phyloP scores from a whole-genome alignment of 257 asterid species.

The Plantago major region DNA sequence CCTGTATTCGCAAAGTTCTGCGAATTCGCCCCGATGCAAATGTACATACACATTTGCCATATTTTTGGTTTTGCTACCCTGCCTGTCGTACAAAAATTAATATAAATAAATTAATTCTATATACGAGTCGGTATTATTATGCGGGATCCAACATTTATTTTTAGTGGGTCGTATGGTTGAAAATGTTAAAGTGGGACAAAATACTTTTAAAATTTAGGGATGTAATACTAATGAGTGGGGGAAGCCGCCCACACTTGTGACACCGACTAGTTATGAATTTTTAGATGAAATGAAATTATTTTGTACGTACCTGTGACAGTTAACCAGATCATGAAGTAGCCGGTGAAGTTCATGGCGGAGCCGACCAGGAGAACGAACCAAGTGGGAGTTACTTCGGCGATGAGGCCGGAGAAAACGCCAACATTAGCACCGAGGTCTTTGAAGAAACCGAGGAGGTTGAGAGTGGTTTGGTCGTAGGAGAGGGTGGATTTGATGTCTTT shows the following conservation, averaged over 20 bases:
- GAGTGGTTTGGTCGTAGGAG: conserved; percentile 80
- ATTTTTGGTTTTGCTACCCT: conserved; percentile 46
- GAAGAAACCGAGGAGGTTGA: conserved; percentile 72
- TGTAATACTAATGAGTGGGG: too few relatives aligned
- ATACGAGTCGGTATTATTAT: too few relatives aligned
- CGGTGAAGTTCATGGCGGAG: conserved; percentile 66
- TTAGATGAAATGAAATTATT: too few relatives aligned
- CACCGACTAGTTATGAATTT: too few relatives aligned
- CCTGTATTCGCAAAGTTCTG: too few relatives aligned
- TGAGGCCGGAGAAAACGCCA: conserved; percentile 71
- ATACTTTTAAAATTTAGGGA: too few relatives aligned
- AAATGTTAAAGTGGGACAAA: too few relatives aligned
- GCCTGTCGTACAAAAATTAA: conserved; percentile 12
- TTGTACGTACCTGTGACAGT: too few relatives aligned
- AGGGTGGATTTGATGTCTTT: conserved; percentile 62
- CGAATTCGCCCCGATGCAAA: conserved; percentile 78
- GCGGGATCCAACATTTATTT: too few relatives aligned
- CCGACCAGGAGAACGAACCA: conserved; percentile 75
- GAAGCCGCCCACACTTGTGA: too few relatives aligned
- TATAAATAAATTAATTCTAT: too few relatives aligned
- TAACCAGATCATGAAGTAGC: conserved; percentile 77
- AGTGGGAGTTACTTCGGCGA: conserved; percentile 76
- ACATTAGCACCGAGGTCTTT: conserved; percentile 84
- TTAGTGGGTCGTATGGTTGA: too few relatives aligned
- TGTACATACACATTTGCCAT: conserved; percentile 80